Conservation (phyloP, 345 rosid species). For the Heritiera fomes region DNA sequence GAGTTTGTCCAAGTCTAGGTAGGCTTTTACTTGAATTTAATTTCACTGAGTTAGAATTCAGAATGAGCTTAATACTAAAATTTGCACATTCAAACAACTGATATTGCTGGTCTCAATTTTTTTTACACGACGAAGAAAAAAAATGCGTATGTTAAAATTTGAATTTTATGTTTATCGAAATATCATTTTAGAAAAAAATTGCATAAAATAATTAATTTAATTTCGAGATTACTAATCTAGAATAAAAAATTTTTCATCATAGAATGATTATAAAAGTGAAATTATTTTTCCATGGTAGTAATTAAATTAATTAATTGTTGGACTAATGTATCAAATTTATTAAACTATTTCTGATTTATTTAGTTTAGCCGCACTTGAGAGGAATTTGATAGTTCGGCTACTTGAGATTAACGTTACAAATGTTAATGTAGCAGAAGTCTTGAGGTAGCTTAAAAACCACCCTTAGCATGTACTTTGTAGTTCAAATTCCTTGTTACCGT, state of each 20-base stretch:
- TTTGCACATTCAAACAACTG: no score
- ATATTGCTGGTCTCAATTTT: no score
- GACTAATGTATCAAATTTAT: not conserved
- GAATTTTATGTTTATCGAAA: no score
- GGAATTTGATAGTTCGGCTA: not conserved
- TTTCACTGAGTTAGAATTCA: not conserved
- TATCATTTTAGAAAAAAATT: no score
- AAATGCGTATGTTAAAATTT: no score
- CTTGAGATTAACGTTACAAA: conserved; percentile 6
- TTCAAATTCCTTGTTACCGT: conserved; percentile 7
- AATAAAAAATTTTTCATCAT: no score
- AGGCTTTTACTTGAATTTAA: not conserved
- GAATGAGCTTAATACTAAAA: not conserved
- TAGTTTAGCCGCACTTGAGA: conserved; percentile 11
- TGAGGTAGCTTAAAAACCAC: conserved; percentile 11
- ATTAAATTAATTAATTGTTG: not conserved
- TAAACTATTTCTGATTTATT: not conserved
- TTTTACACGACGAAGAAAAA: no score
- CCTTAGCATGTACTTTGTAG: not conserved
- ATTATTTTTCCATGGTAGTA: not conserved
- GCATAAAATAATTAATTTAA: no score
- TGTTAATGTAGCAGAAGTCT: conserved; percentile 4
- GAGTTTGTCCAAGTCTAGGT: not conserved
- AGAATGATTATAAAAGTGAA: no score
- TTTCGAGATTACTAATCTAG: no score